phyloP scores from a whole-genome alignment of 164 flowering plant species.

The Vitis vinifera region DNA sequence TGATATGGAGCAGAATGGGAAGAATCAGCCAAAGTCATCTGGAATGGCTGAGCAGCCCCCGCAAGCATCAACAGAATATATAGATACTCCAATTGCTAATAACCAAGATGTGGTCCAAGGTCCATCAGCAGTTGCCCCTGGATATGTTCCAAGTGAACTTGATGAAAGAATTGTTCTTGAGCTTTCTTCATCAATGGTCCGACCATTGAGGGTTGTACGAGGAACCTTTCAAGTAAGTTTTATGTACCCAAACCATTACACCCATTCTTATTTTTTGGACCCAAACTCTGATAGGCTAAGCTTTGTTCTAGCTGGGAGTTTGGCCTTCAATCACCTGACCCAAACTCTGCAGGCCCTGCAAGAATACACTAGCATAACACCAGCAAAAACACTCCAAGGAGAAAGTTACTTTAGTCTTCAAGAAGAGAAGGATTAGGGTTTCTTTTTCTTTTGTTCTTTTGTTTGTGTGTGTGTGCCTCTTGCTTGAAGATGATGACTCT shows the following conservation, averaged over 20 bases:
- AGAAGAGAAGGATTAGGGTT: no score
- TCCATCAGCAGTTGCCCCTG: slow-evolving; percentile 65
- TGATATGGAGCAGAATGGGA: slow-evolving; percentile 37
- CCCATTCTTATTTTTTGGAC: not conserved
- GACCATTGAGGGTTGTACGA: slow-evolving; percentile 65
- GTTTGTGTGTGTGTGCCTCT: no score
- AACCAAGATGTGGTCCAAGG: slow-evolving; percentile 41
- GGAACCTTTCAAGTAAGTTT: slow-evolving; percentile 94
- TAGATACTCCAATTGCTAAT: slow-evolving; percentile 34
- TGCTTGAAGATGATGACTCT: no score
- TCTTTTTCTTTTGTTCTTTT: no score
- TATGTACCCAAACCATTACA: not conserved
- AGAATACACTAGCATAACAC: no score
- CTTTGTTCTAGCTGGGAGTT: no score
- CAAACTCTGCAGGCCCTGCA: not conserved
- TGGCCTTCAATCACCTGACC: no score
- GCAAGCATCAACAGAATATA: slow-evolving; percentile 31
- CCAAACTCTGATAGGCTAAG: no score
- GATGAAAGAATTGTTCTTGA: slow-evolving; percentile 95
- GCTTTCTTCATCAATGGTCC: slow-evolving; percentile 91
- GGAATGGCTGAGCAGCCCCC: slow-evolving; percentile 36
- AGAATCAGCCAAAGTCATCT: slow-evolving; percentile 38
- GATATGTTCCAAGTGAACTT: slow-evolving; percentile 85
- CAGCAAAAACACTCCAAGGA: no score
- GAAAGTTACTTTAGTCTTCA: no score